These are phyloP conservation scores for Coprinellus aureogranulatus DNA, from an alignment of 768 basidiomycete genomes.

Conservation along the genomic window DNA sequence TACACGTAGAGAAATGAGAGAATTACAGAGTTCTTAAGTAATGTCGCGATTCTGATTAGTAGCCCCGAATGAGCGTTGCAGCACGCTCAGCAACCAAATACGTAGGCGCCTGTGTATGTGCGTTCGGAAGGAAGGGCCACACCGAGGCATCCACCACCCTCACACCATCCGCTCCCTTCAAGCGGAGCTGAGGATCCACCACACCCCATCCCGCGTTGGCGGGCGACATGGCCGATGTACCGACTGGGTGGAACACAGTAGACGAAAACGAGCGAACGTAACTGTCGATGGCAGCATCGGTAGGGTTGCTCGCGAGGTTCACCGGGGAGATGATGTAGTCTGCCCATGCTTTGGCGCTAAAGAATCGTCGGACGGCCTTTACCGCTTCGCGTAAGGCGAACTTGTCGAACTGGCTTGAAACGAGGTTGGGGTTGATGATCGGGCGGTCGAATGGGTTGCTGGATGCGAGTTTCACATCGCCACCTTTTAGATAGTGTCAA, in stretches of 20 bases:
- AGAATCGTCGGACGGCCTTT: slow-evolving; percentile 18
- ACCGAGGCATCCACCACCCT: slow-evolving; percentile 33
- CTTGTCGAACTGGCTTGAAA: slow-evolving; percentile 25
- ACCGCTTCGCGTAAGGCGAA: slow-evolving; percentile 22
- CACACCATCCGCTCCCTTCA: slow-evolving; percentile 27
- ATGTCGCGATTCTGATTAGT: too few species aligned
- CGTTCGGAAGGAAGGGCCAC: slow-evolving; percentile 27
- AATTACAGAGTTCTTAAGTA: too few species aligned
- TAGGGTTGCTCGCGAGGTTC: slow-evolving; percentile 12
- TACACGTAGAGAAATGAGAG: too few species aligned
- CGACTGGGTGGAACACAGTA: slow-evolving; percentile 26
- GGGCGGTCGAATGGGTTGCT: slow-evolving; percentile 23
- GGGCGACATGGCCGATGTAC: slow-evolving; percentile 25
- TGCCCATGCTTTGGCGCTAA: slow-evolving; percentile 20
- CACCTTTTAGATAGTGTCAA: slow-evolving; percentile 4
- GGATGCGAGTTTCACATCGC: slow-evolving; percentile 17
- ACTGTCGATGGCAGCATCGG: slow-evolving; percentile 15
- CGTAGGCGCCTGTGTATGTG: slow-evolving; percentile 32
- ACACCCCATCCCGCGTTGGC: slow-evolving; percentile 21
- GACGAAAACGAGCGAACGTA: slow-evolving; percentile 15
- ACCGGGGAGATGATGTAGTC: slow-evolving; percentile 23
- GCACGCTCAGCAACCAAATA: slow-evolving; percentile 36
- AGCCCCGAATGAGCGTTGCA: slow-evolving; percentile 5
- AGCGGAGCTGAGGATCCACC: slow-evolving; percentile 26
- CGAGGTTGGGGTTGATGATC: slow-evolving; percentile 37